phyloP scores from a whole-genome alignment of 495 filamentous ascomycete species.

The Chlorociboria aeruginascens region DNA sequence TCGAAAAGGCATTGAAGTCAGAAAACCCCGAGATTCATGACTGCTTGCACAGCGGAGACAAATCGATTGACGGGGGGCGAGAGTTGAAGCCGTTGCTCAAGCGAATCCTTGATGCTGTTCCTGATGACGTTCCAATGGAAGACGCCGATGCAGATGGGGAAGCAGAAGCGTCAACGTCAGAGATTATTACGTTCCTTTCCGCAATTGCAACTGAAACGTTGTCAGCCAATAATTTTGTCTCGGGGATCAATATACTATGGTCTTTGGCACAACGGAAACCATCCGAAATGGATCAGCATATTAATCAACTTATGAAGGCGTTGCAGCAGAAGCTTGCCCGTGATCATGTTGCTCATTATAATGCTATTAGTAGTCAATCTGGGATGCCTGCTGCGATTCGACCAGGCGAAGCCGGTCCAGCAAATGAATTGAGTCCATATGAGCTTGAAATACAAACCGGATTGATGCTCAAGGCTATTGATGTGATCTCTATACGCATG shows the following conservation, averaged over 20 bases:
- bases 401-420: slow-evolving; percentile 23
- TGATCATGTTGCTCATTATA: slow-evolving; percentile 76
- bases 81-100: slow-evolving; percentile 58
- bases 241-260: slow-evolving; percentile 85
- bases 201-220: slow-evolving; percentile 72
- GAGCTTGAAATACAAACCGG: slow-evolving; percentile 77
- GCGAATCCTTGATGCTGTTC: slow-evolving; percentile 80
- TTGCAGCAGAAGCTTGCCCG: slow-evolving; percentile 86
- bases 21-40: slow-evolving; percentile 88
- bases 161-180: slow-evolving; percentile 51
- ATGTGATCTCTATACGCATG: slow-evolving; percentile 83
- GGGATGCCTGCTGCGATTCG: slow-evolving; percentile 25
- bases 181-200: slow-evolving; percentile 73
- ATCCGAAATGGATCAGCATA: slow-evolving; percentile 77
- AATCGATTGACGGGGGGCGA: slow-evolving; percentile 44
- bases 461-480: slow-evolving; percentile 86
- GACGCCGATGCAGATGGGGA: slow-evolving; percentile 82
- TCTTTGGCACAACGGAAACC: slow-evolving; percentile 75
- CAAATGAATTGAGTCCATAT: slow-evolving; percentile 52
- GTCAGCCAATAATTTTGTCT: slow-evolving; percentile 64
- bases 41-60: slow-evolving; percentile 62
- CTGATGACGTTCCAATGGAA: slow-evolving; percentile 76
- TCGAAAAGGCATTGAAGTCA: slow-evolving; percentile 80
- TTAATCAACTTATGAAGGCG: slow-evolving; percentile 80
- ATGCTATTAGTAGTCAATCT: slow-evolving; percentile 35